phyloP scores from a whole-genome alignment of 192 early-diverging fungal genomes.

The Backusella psychrophila region DNA sequence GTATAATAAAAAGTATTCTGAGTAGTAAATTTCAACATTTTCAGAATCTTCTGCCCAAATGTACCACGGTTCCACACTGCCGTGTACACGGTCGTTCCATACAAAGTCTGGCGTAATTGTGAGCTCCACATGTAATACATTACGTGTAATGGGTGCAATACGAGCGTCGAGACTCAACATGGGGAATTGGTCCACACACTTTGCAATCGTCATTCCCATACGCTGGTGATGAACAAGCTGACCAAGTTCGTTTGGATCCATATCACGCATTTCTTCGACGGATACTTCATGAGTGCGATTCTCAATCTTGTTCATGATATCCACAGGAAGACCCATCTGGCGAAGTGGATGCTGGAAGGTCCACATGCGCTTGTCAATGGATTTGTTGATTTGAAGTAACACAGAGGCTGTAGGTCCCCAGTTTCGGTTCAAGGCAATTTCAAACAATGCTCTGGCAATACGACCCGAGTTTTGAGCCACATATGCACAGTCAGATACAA shows the following conservation, averaged over 20 bases:
- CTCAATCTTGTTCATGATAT: slow-evolving; percentile 88
- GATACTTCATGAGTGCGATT: slow-evolving; percentile 67
- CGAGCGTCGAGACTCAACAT: slow-evolving; percentile 73
- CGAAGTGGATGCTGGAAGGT: slow-evolving; percentile 92
- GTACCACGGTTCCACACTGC: slow-evolving; percentile 89
- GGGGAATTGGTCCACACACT: slow-evolving; percentile 86
- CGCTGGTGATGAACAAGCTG: slow-evolving; percentile 77
- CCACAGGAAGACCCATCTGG: slow-evolving; percentile 81
- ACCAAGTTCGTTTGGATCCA: slow-evolving; percentile 82
- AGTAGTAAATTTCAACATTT: slow-evolving; percentile 87
- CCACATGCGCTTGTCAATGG: slow-evolving; percentile 97
- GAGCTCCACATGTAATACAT: slow-evolving; percentile 82
- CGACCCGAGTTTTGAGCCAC: slow-evolving; percentile 94
- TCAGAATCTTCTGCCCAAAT: slow-evolving; percentile 95
- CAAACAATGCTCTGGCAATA: slow-evolving; percentile 93
- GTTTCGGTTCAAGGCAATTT: slow-evolving; percentile 86
- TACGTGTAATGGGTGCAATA: slow-evolving; percentile 92
- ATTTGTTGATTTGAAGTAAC: slow-evolving; percentile 90
- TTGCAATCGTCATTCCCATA: slow-evolving; percentile 72
- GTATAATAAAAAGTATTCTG: slow-evolving; percentile 85
- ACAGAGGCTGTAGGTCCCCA: slow-evolving; percentile 89
- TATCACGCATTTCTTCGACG: slow-evolving; percentile 92
- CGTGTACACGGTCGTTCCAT: slow-evolving; percentile 95
- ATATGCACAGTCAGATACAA: slow-evolving; percentile 92
- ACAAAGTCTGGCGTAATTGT: slow-evolving; percentile 83